These are phyloP conservation scores for Phalaenopsis hybrid DNA, from an alignment of 116 monocot genomes.

Conservation along the genomic window DNA sequence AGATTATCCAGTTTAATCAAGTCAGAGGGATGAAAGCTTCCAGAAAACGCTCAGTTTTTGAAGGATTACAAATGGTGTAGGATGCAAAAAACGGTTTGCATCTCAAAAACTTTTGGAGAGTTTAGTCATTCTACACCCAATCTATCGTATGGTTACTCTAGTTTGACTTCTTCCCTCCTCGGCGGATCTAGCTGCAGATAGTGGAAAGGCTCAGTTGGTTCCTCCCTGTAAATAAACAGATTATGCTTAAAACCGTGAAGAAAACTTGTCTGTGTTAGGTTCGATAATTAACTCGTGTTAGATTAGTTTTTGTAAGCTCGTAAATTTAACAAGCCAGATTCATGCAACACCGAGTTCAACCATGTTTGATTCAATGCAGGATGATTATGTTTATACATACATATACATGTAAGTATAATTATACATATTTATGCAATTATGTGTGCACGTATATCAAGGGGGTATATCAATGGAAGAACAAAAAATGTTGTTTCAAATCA, in stretches of 20 bases:
- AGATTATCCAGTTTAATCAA: not conserved
- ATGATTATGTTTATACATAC: not conserved
- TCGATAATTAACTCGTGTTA: too few relatives aligned
- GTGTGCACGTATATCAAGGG: not conserved
- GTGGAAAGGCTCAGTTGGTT: slow-evolving; percentile 79
- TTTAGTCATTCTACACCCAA: not conserved
- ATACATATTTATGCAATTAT: not conserved
- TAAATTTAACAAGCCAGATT: too few relatives aligned
- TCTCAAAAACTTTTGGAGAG: too few relatives aligned
- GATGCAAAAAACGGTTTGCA: too few relatives aligned
- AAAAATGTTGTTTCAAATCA: too few relatives aligned
- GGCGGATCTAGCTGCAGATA: slow-evolving; percentile 86
- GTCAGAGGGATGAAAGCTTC: not conserved
- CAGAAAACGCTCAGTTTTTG: not conserved
- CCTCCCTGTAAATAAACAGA: slow-evolving; percentile 61
- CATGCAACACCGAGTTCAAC: too few relatives aligned
- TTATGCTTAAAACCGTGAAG: not conserved
- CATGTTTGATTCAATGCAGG: too few relatives aligned
- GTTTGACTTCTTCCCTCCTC: slow-evolving; percentile 54
- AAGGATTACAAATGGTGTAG: too few relatives aligned
- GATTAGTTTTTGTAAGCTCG: too few relatives aligned
- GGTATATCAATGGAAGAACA: too few relatives aligned
- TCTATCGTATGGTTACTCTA: slow-evolving; percentile 23
- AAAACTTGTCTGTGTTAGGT: too few relatives aligned
- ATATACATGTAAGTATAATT: not conserved